Base-by-base conservation (phyloP, 345 rosid genomes). In the Garcia nutans region DNA sequence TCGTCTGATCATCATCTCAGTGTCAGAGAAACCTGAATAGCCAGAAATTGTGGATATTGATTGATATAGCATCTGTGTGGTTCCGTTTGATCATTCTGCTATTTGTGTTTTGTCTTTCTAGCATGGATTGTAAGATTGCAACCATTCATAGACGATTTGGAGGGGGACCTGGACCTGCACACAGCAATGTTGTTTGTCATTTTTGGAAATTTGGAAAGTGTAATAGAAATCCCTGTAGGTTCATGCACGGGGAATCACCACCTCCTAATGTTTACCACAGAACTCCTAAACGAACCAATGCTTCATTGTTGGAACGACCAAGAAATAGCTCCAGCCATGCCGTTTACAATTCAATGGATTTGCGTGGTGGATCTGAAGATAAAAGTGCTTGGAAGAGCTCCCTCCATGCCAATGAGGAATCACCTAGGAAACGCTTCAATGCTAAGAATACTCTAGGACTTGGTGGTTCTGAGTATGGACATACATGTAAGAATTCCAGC, bases 151-250 rank as follows among this genome's bases (percentile, higher is more conserved):
- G 62, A 31, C n/a, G n/a, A 49, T 26, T 8, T 26, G 68, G 68
- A 59, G 50, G 74, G 70, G 63, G 31, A 56, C 71, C 75, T 26
- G 41, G 31, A 56, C 71, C 75, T 26, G 41, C 31, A 1, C 47
- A 12, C 23, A 41, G 8, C 70, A 33, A 26, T 19, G 41, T 1
- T 9, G 61, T 76, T 15, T 86, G 89, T 11, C 0, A 0, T 2
- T 82, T 16, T 28, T 80, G 82, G 82, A 11, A 74, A 0, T 23
- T 15, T 10, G 85, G 85, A 9, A 80, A 22, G 63, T 84, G 89
- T 68, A 84, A 78, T 10, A 50, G 82, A 57, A 76, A 86, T 52
- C 87, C 85, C 20, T 84, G 85, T 58, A 23, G 76, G 70, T 84
- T 82, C 22, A 10, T 76, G 70, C 88, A 81, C 37, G 7, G 10